Conservation (phyloP, 495 filamentous ascomycete genomes). For the Tuber indicum region DNA sequence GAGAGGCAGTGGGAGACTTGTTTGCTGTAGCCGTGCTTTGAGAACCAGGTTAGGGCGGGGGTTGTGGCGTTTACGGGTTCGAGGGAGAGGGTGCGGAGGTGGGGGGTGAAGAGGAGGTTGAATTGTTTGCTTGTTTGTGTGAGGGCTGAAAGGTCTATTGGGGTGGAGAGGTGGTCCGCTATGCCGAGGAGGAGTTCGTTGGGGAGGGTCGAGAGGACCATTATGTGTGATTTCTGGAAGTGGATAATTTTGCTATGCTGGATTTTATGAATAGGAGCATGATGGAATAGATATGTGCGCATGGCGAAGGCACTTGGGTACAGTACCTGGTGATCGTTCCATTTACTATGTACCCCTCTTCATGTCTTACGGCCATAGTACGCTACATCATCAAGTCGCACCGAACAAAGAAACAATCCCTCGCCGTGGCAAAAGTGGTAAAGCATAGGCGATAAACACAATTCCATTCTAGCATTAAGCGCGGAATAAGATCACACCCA, state of each 20-base stretch:
- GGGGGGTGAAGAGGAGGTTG: background rate
- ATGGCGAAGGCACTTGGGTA: background rate
- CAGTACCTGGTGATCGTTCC: background rate
- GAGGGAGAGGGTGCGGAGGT: background rate
- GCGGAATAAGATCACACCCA: background rate
- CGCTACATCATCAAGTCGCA: background rate
- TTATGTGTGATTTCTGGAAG: background rate
- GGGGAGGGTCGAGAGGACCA: background rate
- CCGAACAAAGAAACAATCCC: background rate
- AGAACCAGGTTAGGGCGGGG: background rate
- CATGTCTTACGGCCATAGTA: background rate
- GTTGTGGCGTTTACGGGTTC: background rate
- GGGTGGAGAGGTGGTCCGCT: background rate
- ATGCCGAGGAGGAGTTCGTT: conserved; percentile 11
- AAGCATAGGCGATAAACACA: background rate
- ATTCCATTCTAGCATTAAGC: background rate
- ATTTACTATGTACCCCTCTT: background rate
- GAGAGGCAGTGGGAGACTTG: background rate
- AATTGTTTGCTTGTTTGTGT: conserved; percentile 5
- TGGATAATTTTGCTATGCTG: background rate
- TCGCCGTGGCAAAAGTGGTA: background rate
- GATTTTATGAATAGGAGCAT: background rate
- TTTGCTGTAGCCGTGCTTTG: background rate
- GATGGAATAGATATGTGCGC: background rate
- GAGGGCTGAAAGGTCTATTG: conserved; percentile 4